Conservation (phyloP, 2,329 filamentous ascomycete species). For the Penicillium sclerotiorum region DNA sequence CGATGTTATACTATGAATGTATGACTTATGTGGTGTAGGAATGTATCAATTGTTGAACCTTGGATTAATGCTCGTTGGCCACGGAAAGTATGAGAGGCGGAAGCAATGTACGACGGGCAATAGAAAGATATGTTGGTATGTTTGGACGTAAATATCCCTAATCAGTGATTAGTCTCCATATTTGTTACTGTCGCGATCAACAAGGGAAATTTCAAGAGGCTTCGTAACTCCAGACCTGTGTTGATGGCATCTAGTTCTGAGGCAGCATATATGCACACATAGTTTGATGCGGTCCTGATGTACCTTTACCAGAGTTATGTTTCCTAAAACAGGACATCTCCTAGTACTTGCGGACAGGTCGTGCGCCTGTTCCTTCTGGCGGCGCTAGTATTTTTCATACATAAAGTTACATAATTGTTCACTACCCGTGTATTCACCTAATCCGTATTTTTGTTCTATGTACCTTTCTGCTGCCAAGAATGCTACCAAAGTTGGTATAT, state of each 20-base stretch:
- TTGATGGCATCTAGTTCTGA: constrained; percentile 4
- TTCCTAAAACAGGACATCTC: constrained; percentile 4
- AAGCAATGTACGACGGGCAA: neutral
- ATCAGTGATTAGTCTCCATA: too few species aligned
- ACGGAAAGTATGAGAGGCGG: neutral
- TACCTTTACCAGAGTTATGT: constrained; percentile 6
- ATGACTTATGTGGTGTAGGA: neutral
- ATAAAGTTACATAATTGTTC: constrained; percentile 8
- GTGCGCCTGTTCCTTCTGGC: constrained; percentile 6
- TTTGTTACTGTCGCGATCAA: too few species aligned
- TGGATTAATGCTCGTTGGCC: neutral
- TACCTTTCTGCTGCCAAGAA: constrained; percentile 14
- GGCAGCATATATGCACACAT: constrained; percentile 2
- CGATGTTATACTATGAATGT: neutral
- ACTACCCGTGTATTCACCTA: constrained; percentile 10
- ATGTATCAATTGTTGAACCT: neutral
- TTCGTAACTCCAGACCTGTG: constrained; percentile 6
- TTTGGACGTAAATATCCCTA: neutral
- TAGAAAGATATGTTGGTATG: neutral
- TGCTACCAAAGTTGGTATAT: constrained; percentile 11
- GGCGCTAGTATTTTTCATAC: constrained; percentile 12
- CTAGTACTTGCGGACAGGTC: constrained; percentile 5
- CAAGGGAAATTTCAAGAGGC: constrained; percentile 10
- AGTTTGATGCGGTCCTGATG: constrained; percentile 1
- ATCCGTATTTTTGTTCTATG: constrained; percentile 8